A percentile compares a stretch with the other conserved stretches of the same genome.
phyloP scores from a whole-genome alignment of 176 grass and related monocot species.

The Saccharum officinarum region DNA sequence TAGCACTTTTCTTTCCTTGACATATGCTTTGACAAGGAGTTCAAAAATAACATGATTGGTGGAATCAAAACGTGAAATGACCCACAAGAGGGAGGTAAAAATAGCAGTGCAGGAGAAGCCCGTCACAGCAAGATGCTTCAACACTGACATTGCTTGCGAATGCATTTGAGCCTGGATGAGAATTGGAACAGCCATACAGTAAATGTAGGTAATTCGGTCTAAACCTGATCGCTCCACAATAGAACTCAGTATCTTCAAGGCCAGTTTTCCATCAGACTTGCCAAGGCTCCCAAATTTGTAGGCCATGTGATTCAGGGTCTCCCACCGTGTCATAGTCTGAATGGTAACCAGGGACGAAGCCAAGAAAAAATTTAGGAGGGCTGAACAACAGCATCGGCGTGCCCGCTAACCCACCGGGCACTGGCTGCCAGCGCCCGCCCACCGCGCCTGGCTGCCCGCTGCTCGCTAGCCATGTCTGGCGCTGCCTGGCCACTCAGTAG shows the following conservation, averaged over 20 bases:
- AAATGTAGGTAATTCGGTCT: not conserved
- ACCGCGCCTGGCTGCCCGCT: no score
- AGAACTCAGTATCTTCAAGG: slow-evolving; percentile 58
- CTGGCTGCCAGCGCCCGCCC: no score
- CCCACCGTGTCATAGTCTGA: slow-evolving; percentile 57
- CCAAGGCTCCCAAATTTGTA: slow-evolving; percentile 51
- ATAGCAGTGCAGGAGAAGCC: slow-evolving; percentile 33
- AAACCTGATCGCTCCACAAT: slow-evolving; percentile 47
- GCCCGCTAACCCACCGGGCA: no score
- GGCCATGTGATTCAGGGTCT: slow-evolving; percentile 56
- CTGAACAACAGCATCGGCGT: no score
- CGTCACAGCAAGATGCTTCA: no score
- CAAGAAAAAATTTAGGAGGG: no score
- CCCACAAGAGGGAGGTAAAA: slow-evolving; percentile 49
- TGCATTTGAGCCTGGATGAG: no score
- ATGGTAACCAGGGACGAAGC: no score
- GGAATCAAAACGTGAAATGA: slow-evolving; percentile 41
- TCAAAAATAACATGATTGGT: slow-evolving; percentile 43
- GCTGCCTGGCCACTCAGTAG: no score
- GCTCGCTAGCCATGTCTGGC: no score
- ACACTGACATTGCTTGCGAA: no score
- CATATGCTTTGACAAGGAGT: slow-evolving; percentile 55
- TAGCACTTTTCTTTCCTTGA: slow-evolving; percentile 47
- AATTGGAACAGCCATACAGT: no score
- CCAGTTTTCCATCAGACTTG: slow-evolving; percentile 49